Evolutionary conservation across 257 asterid genomes (phyloP).

Genomic region (Capsicum chinense): DNA sequence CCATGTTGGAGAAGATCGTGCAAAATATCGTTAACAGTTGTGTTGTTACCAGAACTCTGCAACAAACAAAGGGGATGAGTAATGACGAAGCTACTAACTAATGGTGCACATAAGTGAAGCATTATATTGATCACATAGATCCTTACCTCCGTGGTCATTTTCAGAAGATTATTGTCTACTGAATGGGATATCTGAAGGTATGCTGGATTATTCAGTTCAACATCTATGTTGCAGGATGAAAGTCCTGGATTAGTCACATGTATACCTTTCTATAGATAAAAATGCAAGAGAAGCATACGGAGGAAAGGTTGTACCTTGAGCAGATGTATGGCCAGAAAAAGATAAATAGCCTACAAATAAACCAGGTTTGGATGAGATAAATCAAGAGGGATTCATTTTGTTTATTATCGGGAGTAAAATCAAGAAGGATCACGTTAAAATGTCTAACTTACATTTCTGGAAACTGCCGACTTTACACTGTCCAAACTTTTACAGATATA

Average conservation of each 20-base stretch:
- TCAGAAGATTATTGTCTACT: slow-evolving; percentile 64
- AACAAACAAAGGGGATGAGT: slow-evolving; percentile 30
- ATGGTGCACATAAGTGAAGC: neutral
- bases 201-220: slow-evolving; percentile 60
- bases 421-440: neutral
- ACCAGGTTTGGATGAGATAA: slow-evolving; percentile 23
- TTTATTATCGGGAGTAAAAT: slow-evolving; percentile 22
- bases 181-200: slow-evolving; percentile 65
- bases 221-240: slow-evolving; percentile 40
- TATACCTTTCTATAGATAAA: slow-evolving; percentile 10
- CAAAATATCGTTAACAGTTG: slow-evolving; percentile 55
- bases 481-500: neutral
- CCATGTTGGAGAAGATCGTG: slow-evolving; percentile 82
- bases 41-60: slow-evolving; percentile 57
- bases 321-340: slow-evolving; percentile 52
- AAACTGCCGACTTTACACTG: neutral
- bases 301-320: slow-evolving; percentile 53
- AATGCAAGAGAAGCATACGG: slow-evolving; percentile 4
- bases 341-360: slow-evolving; percentile 61
- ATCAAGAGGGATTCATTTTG: neutral
- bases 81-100: neutral
- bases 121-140: neutral
- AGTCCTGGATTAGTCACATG: slow-evolving; percentile 1
- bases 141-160: slow-evolving; percentile 56
- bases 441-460: neutral